Evolutionary conservation across 176 grass and related monocot genomes (phyloP).

Genomic region (Bolboschoenus planiculmis): DNA sequence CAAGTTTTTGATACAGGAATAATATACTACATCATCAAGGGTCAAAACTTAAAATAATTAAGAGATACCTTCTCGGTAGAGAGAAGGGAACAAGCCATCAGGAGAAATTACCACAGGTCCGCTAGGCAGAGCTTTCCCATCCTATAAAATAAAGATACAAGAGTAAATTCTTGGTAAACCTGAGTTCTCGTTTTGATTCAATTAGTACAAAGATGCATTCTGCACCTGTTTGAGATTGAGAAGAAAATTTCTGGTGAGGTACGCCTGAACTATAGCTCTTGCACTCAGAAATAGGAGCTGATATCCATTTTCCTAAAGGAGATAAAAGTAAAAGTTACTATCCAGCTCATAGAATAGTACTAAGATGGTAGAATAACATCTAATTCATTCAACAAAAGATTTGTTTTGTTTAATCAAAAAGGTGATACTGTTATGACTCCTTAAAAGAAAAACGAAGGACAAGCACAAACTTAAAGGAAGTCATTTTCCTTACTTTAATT

Average conservation of each 20-base stretch:
- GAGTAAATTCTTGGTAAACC: not conserved
- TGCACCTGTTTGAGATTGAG: slow-evolving; percentile 96
- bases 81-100: slow-evolving; percentile 93
- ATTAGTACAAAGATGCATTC: not conserved
- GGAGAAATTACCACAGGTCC: slow-evolving; percentile 98
- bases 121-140: slow-evolving; percentile 91
- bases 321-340: slow-evolving; percentile 12
- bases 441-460: not conserved
- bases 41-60: not conserved
- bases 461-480: not conserved
- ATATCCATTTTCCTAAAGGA: slow-evolving; percentile 89
- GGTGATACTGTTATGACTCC: too few species aligned
- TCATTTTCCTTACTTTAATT: slow-evolving; percentile 54
- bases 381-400: not conserved
- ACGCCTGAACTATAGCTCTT: slow-evolving; percentile 97
- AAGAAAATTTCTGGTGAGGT: slow-evolving; percentile 95
- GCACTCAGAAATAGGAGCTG: slow-evolving; percentile 97
- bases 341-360: not conserved
- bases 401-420: not conserved
- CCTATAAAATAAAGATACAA: slow-evolving; percentile 42
- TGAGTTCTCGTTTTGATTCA: not conserved
- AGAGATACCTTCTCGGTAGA: slow-evolving; percentile 81
- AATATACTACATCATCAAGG: not conserved
- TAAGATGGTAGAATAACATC: not conserved
- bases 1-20: not conserved